These are phyloP conservation scores for Lipomyces sp. DNA, from an alignment of 805 yeast genomes.

Conservation along the genomic window DNA sequence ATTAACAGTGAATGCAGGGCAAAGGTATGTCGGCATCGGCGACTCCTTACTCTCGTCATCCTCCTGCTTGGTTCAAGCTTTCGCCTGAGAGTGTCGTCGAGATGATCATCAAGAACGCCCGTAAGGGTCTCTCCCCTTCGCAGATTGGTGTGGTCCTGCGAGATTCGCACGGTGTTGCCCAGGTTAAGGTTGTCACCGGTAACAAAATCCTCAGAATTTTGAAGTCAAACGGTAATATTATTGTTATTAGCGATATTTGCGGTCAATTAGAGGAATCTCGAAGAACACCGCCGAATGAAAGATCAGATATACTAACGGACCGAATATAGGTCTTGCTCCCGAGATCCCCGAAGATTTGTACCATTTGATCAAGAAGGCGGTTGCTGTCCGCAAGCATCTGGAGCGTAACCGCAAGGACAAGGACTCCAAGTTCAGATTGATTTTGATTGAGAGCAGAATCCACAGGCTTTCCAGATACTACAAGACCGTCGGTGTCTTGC, in stretches of 20 bases:
- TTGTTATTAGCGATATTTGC: neutral
- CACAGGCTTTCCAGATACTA: slow-evolving; percentile 99
- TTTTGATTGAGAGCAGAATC: slow-evolving; percentile 99
- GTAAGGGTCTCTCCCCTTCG: slow-evolving; percentile 99
- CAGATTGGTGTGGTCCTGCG: slow-evolving; percentile 99
- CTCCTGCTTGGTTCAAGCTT: slow-evolving; percentile 99
- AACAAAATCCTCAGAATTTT: slow-evolving; percentile 98
- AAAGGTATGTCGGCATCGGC: slow-evolving; percentile 99
- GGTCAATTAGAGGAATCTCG: neutral
- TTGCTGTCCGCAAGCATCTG: slow-evolving; percentile 99
- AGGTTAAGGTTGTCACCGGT: slow-evolving; percentile 89
- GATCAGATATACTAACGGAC: neutral
- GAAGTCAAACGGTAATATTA: slow-evolving; percentile 84
- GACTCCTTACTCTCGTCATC: slow-evolving; percentile 97
- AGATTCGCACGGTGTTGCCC: slow-evolving; percentile 99
- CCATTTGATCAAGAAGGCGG: slow-evolving; percentile 99
- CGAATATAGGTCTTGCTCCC: slow-evolving; percentile 74
- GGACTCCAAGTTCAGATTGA: slow-evolving; percentile 99
- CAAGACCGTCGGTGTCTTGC: slow-evolving; percentile 98
- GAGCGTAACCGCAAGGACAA: slow-evolving; percentile 99
- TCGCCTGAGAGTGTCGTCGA: slow-evolving; percentile 94
- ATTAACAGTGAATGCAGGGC: slow-evolving; percentile 57
- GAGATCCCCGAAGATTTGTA: slow-evolving; percentile 99
- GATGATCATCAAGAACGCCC: slow-evolving; percentile 98
- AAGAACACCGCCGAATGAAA: neutral